These are phyloP conservation scores for Lolium multiflorum DNA, from an alignment of 176 grass and related monocot species.

Conservation along the genomic window DNA sequence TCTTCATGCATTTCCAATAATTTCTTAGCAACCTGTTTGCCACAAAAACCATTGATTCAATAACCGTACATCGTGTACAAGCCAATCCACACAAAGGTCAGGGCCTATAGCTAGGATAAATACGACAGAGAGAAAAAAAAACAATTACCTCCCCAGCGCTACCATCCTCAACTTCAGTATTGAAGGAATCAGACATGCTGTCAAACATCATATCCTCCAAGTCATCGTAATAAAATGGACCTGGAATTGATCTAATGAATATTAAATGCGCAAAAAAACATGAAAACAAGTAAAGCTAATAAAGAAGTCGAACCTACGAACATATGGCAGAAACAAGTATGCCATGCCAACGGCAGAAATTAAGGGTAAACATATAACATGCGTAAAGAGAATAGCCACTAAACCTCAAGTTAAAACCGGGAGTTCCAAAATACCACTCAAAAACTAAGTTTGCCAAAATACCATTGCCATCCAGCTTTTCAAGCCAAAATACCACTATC, in stretches of 20 bases:
- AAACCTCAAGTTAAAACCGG: no score
- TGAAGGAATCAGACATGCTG: conserved; percentile 54
- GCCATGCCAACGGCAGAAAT: not conserved
- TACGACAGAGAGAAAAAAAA: not conserved
- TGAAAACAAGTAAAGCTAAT: not conserved
- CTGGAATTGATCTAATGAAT: conserved; percentile 41
- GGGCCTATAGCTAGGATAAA: not conserved
- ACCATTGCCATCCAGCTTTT: no score
- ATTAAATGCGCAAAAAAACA: not conserved
- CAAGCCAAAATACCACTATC: no score
- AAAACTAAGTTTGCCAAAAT: no score
- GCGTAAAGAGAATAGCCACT: no score
- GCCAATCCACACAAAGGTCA: not conserved
- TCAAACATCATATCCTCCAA: conserved; percentile 73
- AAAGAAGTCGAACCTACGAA: not conserved
- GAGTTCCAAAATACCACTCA: no score
- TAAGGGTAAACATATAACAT: not conserved
- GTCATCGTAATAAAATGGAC: conserved; percentile 69
- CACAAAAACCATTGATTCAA: conserved; percentile 11
- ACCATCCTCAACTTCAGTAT: conserved; percentile 66
- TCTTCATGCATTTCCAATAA: conserved; percentile 84
- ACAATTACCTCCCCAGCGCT: conserved; percentile 74
- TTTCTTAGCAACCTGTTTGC: conserved; percentile 65
- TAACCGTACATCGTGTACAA: conserved; percentile 9
- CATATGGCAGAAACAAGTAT: not conserved